Conservation (phyloP, 768 basidiomycete species). For the Tricholoma terreum region DNA sequence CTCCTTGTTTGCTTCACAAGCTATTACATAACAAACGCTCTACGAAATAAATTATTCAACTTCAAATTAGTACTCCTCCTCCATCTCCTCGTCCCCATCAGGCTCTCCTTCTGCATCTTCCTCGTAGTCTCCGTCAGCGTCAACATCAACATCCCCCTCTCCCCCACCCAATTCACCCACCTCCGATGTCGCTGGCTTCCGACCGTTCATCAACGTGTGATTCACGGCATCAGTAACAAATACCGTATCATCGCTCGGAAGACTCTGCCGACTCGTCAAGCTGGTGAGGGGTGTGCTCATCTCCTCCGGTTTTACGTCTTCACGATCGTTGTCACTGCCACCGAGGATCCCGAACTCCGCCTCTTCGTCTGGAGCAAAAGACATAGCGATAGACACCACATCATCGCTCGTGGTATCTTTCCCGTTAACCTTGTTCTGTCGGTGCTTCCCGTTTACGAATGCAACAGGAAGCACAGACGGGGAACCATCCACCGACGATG, state of each 20-base stretch:
- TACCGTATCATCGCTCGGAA: constrained; percentile 58
- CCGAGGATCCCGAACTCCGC: constrained; percentile 19
- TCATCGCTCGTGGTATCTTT: constrained; percentile 4
- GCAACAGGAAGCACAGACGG: constrained; percentile 3
- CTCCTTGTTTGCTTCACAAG: constrained; percentile 21
- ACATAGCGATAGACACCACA: neutral
- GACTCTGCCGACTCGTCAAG: constrained; percentile 51
- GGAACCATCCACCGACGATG: constrained; percentile 2
- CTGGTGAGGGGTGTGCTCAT: constrained; percentile 46
- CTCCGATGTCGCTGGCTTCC: constrained; percentile 15
- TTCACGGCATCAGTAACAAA: constrained; percentile 27
- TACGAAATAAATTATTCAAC: no score
- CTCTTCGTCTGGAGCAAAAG: neutral
- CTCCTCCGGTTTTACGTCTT: constrained; percentile 52
- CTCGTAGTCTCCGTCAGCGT: constrained; percentile 38
- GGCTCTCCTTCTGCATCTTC: constrained; percentile 42
- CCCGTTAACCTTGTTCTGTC: constrained; percentile 7
- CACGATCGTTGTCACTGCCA: constrained; percentile 11
- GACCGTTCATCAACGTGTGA: neutral
- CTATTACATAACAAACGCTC: constrained; percentile 18
- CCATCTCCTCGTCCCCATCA: constrained; percentile 32
- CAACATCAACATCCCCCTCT: constrained; percentile 35
- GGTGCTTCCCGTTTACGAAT: constrained; percentile 11
- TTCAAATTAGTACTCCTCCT: constrained; percentile 20
- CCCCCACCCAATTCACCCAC: constrained; percentile 23